Conservation (phyloP, 2,329 filamentous ascomycete genomes). For the Talaromyces sp. region DNA sequence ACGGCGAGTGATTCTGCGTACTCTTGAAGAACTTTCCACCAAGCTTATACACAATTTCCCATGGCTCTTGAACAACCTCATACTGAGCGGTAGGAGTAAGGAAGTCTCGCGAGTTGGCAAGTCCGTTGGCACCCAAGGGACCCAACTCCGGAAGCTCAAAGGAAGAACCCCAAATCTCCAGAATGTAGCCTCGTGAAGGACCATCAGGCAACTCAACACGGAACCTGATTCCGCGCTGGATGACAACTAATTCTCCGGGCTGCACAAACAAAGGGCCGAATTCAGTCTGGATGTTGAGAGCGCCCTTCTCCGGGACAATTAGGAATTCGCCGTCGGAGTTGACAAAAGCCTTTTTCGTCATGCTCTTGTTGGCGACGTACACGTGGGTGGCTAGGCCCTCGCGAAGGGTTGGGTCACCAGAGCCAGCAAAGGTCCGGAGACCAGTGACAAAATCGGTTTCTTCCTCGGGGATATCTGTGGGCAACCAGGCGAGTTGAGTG, state of each 20-base stretch:
- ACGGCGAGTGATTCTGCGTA: conserved; percentile 63
- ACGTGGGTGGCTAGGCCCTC: conserved; percentile 56
- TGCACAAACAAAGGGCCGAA: conserved; percentile 62
- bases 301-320: conserved; percentile 63
- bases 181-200: conserved; percentile 62
- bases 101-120: conserved; percentile 66
- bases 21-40: conserved; percentile 59
- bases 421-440: conserved; percentile 54
- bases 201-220: conserved; percentile 59
- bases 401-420: conserved; percentile 57
- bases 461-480: conserved; percentile 52
- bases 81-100: conserved; percentile 59
- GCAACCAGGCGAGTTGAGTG: conserved; percentile 57
- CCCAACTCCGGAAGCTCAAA: conserved; percentile 66
- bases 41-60: conserved; percentile 62
- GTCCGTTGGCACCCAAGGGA: conserved; percentile 62
- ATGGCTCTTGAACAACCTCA: conserved; percentile 53
- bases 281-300: conserved; percentile 66
- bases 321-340: conserved; percentile 64
- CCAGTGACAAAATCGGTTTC: conserved; percentile 57
- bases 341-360: conserved; percentile 57
- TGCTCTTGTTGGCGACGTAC: conserved; percentile 55
- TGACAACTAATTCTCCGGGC: conserved; percentile 65
- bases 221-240: conserved; percentile 65
- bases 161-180: conserved; percentile 64